Evolutionary conservation across 2,329 filamentous ascomycete genomes (phyloP).

Genomic region (Pezicula carpinea): DNA sequence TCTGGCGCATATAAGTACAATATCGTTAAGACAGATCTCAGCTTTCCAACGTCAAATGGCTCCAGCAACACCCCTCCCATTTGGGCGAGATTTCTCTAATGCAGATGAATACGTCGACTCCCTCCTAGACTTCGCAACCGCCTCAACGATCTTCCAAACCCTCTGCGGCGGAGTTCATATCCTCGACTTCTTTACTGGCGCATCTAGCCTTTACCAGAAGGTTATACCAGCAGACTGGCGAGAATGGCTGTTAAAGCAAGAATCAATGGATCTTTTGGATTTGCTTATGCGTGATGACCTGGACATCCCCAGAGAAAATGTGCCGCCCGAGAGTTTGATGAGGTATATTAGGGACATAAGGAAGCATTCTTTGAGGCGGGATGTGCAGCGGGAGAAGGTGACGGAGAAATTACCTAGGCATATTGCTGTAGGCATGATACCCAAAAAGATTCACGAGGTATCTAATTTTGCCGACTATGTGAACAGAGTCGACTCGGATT

Average conservation of each 20-base stretch:
- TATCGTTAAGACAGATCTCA: not conserved
- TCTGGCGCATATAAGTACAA: conserved; percentile 7
- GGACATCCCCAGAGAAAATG: conserved; percentile 23
- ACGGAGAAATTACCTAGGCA: conserved; percentile 57
- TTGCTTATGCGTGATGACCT: conserved; percentile 77
- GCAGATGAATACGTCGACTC: conserved; percentile 74
- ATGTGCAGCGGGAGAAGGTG: conserved; percentile 47
- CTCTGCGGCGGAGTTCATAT: conserved; percentile 98
- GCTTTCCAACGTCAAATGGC: conserved; percentile 14
- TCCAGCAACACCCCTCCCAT: conserved; percentile 22
- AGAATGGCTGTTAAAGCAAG: conserved; percentile 64
- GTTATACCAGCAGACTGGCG: conserved; percentile 80
- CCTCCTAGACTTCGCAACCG: conserved; percentile 70
- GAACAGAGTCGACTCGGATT: conserved; percentile 51
- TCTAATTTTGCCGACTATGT: conserved; percentile 85
- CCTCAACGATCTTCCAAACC: conserved; percentile 73
- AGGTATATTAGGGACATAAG: conserved; percentile 70
- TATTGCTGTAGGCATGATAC: conserved; percentile 86
- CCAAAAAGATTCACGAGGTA: conserved; percentile 94
- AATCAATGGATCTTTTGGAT: conserved; percentile 73
- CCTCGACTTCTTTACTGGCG: conserved; percentile 87
- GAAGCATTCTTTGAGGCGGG: conserved; percentile 60
- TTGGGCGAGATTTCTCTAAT: conserved; percentile 48
- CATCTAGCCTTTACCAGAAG: conserved; percentile 75
- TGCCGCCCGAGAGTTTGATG: conserved; percentile 47